Evolutionary conservation across 2,329 filamentous ascomycete species (phyloP).

Genomic region (Scopulariopsis brevicaulis): DNA sequence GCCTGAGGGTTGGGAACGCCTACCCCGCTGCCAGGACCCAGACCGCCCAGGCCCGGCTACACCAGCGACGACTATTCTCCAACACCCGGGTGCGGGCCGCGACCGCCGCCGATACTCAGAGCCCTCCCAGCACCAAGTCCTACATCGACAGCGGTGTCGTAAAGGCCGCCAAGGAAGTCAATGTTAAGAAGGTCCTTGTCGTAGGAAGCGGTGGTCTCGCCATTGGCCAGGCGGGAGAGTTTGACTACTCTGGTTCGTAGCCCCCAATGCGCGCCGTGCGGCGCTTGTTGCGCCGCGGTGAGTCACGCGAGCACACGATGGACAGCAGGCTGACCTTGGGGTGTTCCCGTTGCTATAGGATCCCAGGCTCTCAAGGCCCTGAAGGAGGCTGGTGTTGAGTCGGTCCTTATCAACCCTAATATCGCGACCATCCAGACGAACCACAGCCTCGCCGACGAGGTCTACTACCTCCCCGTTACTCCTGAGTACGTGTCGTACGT

Average conservation of each 20-base stretch:
- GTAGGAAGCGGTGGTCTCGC: conserved; percentile 92
- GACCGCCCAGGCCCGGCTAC: conserved; percentile 16
- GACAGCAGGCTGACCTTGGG: conserved; percentile 6
- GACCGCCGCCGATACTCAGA: conserved; percentile 39
- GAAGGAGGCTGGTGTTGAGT: conserved; percentile 86
- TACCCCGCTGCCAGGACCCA: neutral
- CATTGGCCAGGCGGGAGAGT: conserved; percentile 96
- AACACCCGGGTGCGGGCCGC: conserved; percentile 29
- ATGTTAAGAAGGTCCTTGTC: conserved; percentile 94
- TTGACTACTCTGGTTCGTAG: conserved; percentile 88
- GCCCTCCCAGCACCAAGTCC: conserved; percentile 71
- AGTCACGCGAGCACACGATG: conserved; percentile 8
- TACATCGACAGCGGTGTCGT: conserved; percentile 84
- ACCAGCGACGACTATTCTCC: conserved; percentile 36
- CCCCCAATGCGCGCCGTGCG: neutral
- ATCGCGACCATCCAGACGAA: conserved; percentile 98
- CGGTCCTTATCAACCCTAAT: conserved; percentile 93
- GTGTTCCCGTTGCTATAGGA: conserved; percentile 37
- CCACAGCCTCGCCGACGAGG: conserved; percentile 89
- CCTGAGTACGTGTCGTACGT: conserved; percentile 97
- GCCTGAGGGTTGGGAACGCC: conserved; percentile 16
- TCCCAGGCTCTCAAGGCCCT: conserved; percentile 94
- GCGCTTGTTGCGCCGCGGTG: conserved; percentile 1
- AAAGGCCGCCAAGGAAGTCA: conserved; percentile 65
- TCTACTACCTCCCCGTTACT: conserved; percentile 96